Conservation (phyloP, 768 basidiomycete species). For the Boletellus ananas region DNA sequence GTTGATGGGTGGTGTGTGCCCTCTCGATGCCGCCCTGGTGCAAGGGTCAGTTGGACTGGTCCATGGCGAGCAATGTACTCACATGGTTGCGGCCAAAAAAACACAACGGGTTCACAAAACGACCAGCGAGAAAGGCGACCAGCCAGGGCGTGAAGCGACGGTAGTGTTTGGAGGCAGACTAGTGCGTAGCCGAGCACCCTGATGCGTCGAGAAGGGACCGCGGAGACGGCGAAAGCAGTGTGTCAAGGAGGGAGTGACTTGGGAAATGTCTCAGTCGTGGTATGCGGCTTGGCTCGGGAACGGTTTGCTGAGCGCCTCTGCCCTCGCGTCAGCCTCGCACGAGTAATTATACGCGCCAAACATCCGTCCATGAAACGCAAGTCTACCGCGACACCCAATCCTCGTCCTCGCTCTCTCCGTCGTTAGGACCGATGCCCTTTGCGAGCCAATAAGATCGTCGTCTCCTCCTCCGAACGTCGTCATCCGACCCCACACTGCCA, state of each 20-base stretch:
- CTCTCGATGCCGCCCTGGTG: slow-evolving; percentile 27
- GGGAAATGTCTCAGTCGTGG: not conserved
- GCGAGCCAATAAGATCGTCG: slow-evolving; percentile 58
- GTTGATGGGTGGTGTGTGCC: slow-evolving; percentile 39
- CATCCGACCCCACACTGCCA: slow-evolving; percentile 22
- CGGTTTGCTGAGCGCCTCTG: not conserved
- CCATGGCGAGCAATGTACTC: slow-evolving; percentile 3
- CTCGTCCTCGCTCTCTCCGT: slow-evolving; percentile 16
- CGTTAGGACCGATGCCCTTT: slow-evolving; percentile 40
- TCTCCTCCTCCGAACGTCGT: slow-evolving; percentile 13
- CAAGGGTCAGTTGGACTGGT: slow-evolving; percentile 14
- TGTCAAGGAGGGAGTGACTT: not conserved
- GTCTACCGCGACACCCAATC: not conserved
- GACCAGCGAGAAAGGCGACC: slow-evolving; percentile 21
- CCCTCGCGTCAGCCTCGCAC: too few relatives aligned
- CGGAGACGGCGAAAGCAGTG: too few relatives aligned
- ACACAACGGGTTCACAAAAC: slow-evolving; percentile 10
- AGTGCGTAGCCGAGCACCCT: slow-evolving; percentile 8
- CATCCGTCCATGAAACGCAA: too few relatives aligned
- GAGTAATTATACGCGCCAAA: too few relatives aligned
- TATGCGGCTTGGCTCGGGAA: too few relatives aligned
- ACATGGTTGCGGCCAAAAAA: slow-evolving; percentile 20
- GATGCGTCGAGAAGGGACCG: slow-evolving; percentile 6
- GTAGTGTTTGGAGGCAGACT: slow-evolving; percentile 8
- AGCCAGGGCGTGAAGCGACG: slow-evolving; percentile 17